Base-by-base conservation (phyloP, 352 stramenopile species). In the Paralagenidium karlingii region DNA sequence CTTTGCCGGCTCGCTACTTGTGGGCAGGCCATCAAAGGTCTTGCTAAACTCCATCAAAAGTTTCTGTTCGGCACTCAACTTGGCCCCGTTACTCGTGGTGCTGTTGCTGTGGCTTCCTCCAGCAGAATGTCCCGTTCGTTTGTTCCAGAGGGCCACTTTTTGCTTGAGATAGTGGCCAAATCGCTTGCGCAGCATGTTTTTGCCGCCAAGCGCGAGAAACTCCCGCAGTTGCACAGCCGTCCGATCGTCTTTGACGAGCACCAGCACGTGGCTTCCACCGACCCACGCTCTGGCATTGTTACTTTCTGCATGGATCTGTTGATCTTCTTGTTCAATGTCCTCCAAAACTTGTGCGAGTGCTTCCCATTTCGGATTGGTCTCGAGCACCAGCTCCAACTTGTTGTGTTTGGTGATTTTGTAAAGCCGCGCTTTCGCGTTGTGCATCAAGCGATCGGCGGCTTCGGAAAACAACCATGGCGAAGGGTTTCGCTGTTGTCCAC, bases 331-430 rank as follows among this genome's bases (percentile, higher is more conserved):
- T 27, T 87, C 45, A 34, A 97, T 89, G 60, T 98, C 94, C 18
- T 81, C 68, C 12, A 99, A 49, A 7, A 98, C 75, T 39, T 97
- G 75, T 24, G 73, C 59, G 5, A 98, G 51, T 2, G 96, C 69
- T 13, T 70, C 68, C 82, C 94, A 98, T 53, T 99, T 99, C 8
- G 92, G 85, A 54, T 96, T 97, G 44, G 94, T 59, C 45, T 96
- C 81, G 10, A 95, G 43, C 9, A 64, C 59, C 21, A 93, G 41
- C 29, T 70, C 57, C 3, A 94, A 44, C 37, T 83, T 58, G 2
- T 40, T 54, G 0, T 63, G 57, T n/a, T 28, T 5, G 19, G 28
- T 43, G 32, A 28, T 34, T 42, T 28, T 44, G 32, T 96, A 98
- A 19, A 97, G 53, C 13, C 94, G 66, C 34, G 94, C 82, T 53